These are phyloP conservation scores for Castanopsis chinensis DNA, from an alignment of 306 rosid genomes.

Conservation along the genomic window DNA sequence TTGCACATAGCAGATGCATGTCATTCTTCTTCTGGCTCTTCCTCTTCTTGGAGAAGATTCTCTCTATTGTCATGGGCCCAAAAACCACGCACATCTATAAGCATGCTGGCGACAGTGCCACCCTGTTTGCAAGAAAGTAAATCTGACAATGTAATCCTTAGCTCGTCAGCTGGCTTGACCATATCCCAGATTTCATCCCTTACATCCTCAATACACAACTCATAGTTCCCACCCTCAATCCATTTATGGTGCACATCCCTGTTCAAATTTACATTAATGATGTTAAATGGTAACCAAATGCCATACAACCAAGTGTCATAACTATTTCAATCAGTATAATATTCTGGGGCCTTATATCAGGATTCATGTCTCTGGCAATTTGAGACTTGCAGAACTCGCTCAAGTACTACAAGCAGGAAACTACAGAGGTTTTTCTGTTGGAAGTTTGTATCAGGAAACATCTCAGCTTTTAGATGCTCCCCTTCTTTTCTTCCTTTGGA, in stretches of 20 bases:
- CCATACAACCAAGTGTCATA: background rate
- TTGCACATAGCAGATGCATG: background rate
- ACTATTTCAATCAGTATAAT: background rate
- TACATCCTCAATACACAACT: constrained; percentile 93
- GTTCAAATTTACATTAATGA: constrained; percentile 27
- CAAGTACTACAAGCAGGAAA: constrained; percentile 76
- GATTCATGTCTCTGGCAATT: constrained; percentile 49
- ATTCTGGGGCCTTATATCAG: background rate
- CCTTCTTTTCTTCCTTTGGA: constrained; percentile 83
- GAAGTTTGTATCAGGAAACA: constrained; percentile 88
- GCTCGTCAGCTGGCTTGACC: constrained; percentile 90
- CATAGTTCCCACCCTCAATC: constrained; percentile 99
- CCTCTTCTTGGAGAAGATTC: constrained; percentile 98
- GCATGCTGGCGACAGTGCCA: constrained; percentile 99
- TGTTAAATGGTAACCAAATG: background rate
- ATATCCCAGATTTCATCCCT: constrained; percentile 98
- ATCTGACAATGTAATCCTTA: constrained; percentile 72
- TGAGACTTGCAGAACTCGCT: constrained; percentile 75
- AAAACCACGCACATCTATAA: constrained; percentile 95
- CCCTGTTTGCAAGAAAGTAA: constrained; percentile 93
- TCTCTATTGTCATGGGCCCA: constrained; percentile 99
- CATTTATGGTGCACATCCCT: constrained; percentile 98
- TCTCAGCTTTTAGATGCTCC: constrained; percentile 72
- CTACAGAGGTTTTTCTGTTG: constrained; percentile 54
- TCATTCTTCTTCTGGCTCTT: constrained; percentile 95